Evolutionary conservation across 305 asterid genomes (phyloP).

Genomic region (Galium porrigens): DNA sequence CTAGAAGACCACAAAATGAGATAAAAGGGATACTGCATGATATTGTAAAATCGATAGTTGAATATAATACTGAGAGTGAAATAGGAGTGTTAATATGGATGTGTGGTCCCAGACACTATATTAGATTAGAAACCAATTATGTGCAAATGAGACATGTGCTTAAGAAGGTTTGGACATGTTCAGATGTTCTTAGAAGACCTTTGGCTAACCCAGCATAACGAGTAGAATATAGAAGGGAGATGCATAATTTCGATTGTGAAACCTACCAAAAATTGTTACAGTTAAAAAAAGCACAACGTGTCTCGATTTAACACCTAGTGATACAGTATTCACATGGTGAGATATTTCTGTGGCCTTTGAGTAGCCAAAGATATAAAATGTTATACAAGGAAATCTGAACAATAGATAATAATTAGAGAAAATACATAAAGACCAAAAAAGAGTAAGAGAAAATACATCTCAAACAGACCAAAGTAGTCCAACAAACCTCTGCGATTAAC

Average conservation of each 20-base stretch:
- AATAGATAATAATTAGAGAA: not conserved
- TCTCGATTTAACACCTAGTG: not conserved
- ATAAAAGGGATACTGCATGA: not conserved
- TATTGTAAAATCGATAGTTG: not conserved
- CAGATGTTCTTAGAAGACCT: not conserved
- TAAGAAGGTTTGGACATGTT: not conserved
- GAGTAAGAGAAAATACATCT: not conserved
- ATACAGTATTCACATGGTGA: not conserved
- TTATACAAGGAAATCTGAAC: not conserved
- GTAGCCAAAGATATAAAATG: not conserved
- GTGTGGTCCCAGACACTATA: not conserved
- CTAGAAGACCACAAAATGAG: not conserved
- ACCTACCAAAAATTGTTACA: not conserved
- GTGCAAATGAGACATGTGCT: not conserved
- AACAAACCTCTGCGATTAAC: slow-evolving; percentile 60
- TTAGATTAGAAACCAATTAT: not conserved
- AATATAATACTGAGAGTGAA: too few species aligned
- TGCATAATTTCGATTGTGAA: not conserved
- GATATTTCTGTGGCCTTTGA: not conserved
- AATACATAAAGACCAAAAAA: not conserved
- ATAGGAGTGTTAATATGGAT: too few species aligned
- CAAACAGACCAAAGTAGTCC: slow-evolving; percentile 4
- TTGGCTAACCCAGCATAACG: not conserved
- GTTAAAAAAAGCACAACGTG: not conserved
- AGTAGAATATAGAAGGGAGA: not conserved